Conservation (phyloP, 805 yeast species). For the Ogataea salicorniae region DNA sequence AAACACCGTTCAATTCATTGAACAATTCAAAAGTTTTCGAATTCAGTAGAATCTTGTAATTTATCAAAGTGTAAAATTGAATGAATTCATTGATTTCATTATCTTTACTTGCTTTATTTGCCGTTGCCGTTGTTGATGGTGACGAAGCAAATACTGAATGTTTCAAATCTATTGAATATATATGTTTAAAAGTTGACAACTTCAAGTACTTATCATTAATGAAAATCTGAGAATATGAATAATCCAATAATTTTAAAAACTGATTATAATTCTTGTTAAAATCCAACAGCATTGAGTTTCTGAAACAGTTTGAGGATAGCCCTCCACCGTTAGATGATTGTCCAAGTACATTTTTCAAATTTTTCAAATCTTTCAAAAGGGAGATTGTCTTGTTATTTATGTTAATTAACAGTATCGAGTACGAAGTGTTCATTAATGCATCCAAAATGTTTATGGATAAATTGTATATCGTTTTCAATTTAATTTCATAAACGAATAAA, state of each 20-base stretch:
- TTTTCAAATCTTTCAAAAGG: conserved; percentile 9
- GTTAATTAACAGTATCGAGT: conserved; percentile 7
- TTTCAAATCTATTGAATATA: too few relatives aligned
- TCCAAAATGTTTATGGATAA: conserved; percentile 14
- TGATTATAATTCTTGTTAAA: conserved; percentile 2
- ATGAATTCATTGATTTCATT: conserved; percentile 3
- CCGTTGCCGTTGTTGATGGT: too few relatives aligned
- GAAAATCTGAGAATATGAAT: conserved; percentile 1
- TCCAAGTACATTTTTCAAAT: conserved; percentile 6
- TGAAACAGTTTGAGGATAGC: conserved; percentile 14
- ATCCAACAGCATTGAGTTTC: conserved; percentile 6
- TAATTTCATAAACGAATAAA: conserved; percentile 7
- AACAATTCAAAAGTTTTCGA: conserved; percentile 14
- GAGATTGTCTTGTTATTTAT: conserved; percentile 8
- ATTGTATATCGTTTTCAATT: conserved; percentile 15
- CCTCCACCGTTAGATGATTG: conserved; percentile 8
- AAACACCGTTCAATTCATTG: conserved; percentile 11
- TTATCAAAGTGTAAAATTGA: conserved; percentile 1
- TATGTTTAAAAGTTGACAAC: too few relatives aligned
- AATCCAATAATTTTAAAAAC: conserved; percentile 5
- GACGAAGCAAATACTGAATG: too few relatives aligned
- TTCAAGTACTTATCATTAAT: too few relatives aligned
- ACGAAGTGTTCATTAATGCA: conserved; percentile 5
- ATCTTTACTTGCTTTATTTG: background rate
- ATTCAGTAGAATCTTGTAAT: conserved; percentile 11